Conservation (phyloP, 176 grass and related monocot genomes). For the Alloteropsis semialata region DNA sequence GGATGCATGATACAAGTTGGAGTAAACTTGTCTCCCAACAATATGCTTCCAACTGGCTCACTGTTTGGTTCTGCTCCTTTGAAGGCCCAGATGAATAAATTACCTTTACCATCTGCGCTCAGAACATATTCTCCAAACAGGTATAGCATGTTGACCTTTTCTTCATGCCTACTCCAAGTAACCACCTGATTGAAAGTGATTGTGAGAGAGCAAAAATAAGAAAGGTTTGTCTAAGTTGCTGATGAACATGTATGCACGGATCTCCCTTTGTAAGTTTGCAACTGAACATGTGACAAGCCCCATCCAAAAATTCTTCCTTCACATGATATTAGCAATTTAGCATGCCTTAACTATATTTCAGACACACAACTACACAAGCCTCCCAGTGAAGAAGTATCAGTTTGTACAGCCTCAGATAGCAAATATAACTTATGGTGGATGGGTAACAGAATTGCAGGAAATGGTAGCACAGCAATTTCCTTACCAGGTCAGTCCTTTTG, state of each 20-base stretch:
- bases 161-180: slow-evolving; percentile 80
- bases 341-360: background rate
- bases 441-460: background rate
- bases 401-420: background rate
- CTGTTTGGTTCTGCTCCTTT: slow-evolving; percentile 54
- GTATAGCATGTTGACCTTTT: slow-evolving; percentile 74
- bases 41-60: slow-evolving; percentile 84
- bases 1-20: slow-evolving; percentile 92
- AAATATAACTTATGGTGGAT: background rate
- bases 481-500: slow-evolving; percentile 75
- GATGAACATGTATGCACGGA: background rate
- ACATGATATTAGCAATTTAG: background rate
- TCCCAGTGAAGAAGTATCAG: background rate
- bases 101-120: slow-evolving; percentile 77
- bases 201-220: slow-evolving; percentile 12
- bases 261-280: slow-evolving; percentile 8
- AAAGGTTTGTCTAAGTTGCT: background rate
- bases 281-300: background rate
- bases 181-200: slow-evolving; percentile 55
- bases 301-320: background rate
- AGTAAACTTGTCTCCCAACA: slow-evolving; percentile 64
- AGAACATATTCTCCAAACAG: slow-evolving; percentile 81
- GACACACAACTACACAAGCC: background rate
- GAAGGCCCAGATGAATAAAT: slow-evolving; percentile 86
- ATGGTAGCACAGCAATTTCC: background rate